Evolutionary conservation across 1,139 yeast genomes (phyloP), one percentile per base, ranked within the genome.

Genomic region (Lodderomyces margitis): DNA sequence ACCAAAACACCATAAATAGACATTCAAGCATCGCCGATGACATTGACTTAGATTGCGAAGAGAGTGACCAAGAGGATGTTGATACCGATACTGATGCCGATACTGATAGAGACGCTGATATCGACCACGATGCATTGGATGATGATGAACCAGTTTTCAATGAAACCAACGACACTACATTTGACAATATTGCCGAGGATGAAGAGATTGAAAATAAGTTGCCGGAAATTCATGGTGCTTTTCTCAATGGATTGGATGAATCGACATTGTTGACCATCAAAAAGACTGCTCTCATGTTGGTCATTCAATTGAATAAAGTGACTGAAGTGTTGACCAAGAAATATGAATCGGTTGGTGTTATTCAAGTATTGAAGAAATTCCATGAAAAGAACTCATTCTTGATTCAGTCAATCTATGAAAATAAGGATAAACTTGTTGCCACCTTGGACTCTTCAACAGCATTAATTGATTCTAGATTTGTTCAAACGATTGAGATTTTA

Each of bases 311-410:
- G 36, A 55, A 68, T 40, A 64, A 66, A 41, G 75, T 78, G 23
- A 75, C 84, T 3, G 83, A 80, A 43, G 81, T 79, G 3, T 61
- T 80, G 34, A 60, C 74, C 24, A 75, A 75, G 48, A 81, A 81
- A 55, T 78, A 80, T 53, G 69, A 74, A 41, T 57, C 53, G 8
- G 56, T 69, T 34, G 76, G 77, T 2, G 76, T 69, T 7, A 62
- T 68, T 28, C 74, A 66, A 39, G 70, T 70, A 4, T 53, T 68
- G 21, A 57, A 59, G 40, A 68, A 66, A 47, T 68, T 66, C 52
- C 63, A 58, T 41, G 50, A 55, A 16, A 54, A 66, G 32, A 56
- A 53, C 46, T 48, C 53, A 40, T 55, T 52, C 39, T 49, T 58
- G 32, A 57, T 65, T 24, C 53, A 62, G 31, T 49, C 55, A 39